Percentiles rank a stretch among this genome's conserved stretches.
Evolutionary conservation across 805 yeast species (phyloP).

Genomic region (Hanseniaspora valbyensis): DNA sequence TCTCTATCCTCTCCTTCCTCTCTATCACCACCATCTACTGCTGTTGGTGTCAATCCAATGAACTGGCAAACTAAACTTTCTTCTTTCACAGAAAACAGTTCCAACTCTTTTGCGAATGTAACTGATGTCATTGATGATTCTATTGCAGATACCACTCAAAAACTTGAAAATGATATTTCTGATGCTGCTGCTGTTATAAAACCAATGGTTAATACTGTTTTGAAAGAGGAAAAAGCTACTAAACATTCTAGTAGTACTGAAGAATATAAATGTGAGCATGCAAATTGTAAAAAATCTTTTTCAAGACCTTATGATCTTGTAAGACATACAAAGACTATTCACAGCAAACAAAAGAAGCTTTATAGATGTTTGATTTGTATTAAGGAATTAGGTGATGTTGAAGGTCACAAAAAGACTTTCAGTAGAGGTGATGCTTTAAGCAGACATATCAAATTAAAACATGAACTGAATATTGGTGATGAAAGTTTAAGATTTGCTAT

Average conservation of each 20-base stretch:
- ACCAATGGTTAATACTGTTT: not conserved
- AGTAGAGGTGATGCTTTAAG: slow-evolving; percentile 91
- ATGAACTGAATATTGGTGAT: slow-evolving; percentile 47
- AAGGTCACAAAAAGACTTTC: slow-evolving; percentile 59
- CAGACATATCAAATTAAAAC: slow-evolving; percentile 86
- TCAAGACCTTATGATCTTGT: slow-evolving; percentile 91
- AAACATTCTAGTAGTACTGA: not conserved
- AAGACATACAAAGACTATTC: slow-evolving; percentile 93
- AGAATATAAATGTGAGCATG: slow-evolving; percentile 12
- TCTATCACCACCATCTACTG: too few species aligned
- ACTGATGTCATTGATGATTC: not conserved
- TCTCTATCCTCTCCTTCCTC: not conserved
- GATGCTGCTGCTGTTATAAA: not conserved
- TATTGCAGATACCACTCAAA: not conserved
- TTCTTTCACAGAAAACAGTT: not conserved
- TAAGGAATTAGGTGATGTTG: slow-evolving; percentile 29
- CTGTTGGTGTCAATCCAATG: not conserved
- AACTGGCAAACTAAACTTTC: not conserved
- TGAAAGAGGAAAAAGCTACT: slow-evolving; percentile 4
- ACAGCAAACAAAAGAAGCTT: slow-evolving; percentile 73
- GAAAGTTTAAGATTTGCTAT: slow-evolving; percentile 59
- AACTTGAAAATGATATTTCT: not conserved
- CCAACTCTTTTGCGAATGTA: not conserved
- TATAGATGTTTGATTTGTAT: slow-evolving; percentile 81
- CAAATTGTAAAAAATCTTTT: slow-evolving; percentile 34